Conservation (phyloP, 176 grass and related monocot species). For the Paspalum notatum region DNA sequence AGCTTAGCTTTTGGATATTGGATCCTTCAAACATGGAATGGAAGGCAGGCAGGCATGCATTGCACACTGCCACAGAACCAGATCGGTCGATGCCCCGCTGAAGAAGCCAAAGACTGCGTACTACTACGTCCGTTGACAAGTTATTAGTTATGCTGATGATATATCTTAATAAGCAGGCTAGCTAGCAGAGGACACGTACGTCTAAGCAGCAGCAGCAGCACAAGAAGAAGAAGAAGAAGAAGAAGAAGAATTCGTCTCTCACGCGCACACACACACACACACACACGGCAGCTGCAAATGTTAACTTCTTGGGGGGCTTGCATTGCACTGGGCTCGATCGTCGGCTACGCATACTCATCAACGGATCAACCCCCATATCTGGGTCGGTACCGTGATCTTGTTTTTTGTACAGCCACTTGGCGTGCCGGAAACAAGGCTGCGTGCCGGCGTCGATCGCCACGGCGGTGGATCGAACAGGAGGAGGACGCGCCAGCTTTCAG, state of each 20-base stretch:
- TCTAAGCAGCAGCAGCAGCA: neutral
- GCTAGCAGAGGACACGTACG: neutral
- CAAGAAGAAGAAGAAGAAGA: no score
- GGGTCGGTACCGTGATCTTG: conserved; percentile 20
- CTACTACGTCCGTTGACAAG: neutral
- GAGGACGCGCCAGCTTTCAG: neutral
- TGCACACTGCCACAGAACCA: conserved; percentile 25
- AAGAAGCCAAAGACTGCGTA: conserved; percentile 32
- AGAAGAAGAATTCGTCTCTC: conserved; percentile 31
- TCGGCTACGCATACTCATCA: neutral
- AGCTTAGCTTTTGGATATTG: no score
- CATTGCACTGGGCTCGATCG: neutral
- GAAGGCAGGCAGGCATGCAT: neutral
- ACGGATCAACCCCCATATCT: conserved; percentile 16
- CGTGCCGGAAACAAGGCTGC: neutral
- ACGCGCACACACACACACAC: conserved; percentile 8
- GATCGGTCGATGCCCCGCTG: conserved; percentile 11
- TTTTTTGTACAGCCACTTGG: conserved; percentile 12
- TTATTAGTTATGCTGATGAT: conserved; percentile 37
- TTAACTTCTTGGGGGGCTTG: neutral
- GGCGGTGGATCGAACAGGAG: no score
- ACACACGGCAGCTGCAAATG: no score
- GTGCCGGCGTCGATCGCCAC: neutral
- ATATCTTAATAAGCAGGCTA: neutral
- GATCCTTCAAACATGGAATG: conserved; percentile 23